Evolutionary conservation across 306 rosid genomes (phyloP), one percentile per base, ranked within the genome.

Genomic region (Vigna hirtella): DNA sequence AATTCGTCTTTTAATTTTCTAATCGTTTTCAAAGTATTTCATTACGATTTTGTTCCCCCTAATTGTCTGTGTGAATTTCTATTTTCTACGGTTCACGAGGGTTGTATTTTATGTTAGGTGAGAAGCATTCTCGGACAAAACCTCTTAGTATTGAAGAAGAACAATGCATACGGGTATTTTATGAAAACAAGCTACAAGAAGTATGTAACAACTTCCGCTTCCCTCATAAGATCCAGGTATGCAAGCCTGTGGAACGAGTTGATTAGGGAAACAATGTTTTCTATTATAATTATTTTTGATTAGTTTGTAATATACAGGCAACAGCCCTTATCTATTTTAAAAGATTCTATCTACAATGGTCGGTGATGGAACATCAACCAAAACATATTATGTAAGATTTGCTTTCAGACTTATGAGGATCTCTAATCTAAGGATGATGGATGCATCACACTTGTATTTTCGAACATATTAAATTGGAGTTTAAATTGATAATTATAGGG

Each of bases 201-300:
- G 88, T 95, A 62, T 95, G 98, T 68, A 95, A 90, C 76, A 95
- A 93, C 81, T 86, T 86, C 45, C 87, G 82, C 57, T 86, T 95
- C 82, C 99, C 98, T 85, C 99, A 91, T 86, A 95, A 93, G 88
- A 89, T 95, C 77, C 98, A 95, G 96, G 98, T 87, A 81, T 67
- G 75, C 74, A 36, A 70, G 24, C 62, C 50, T 26, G 59, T 61
- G 48, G 22, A 24, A 62, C 47, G 58, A 76, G 50, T 56, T 67
- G 14, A 47, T 45, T 56, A 9, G 56, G 71, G 40, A 51, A 52
- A 64, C 45, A 1, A 13, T 52, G 51, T 66, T 13, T 43, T 66
- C 62, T 59, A 0, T 47, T 43, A 49, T 61, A 34, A 55, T 40
- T 79, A 3, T 78, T 58, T 82, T 68, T 59, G 63, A 30, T 82